Conservation (phyloP, 768 basidiomycete genomes). For the Porphyrellus cyaneotinctus region DNA sequence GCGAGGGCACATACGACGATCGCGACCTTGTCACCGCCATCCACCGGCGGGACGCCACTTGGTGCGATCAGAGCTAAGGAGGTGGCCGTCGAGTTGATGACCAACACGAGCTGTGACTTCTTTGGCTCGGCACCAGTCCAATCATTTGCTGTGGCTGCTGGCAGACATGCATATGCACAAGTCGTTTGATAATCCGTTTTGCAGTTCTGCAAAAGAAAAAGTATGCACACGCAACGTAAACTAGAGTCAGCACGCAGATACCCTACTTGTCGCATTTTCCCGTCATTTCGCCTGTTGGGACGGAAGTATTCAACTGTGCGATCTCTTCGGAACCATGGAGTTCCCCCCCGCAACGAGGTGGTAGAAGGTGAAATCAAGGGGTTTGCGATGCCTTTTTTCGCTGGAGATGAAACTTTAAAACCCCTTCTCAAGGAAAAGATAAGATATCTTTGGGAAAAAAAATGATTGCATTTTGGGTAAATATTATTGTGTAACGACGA, state of each 20-base stretch:
- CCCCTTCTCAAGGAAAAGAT: too few species aligned
- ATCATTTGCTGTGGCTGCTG: background rate
- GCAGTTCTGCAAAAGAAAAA: background rate
- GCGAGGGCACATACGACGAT: slow-evolving; percentile 36
- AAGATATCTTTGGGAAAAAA: too few species aligned
- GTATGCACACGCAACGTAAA: slow-evolving; percentile 42
- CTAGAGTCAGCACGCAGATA: background rate
- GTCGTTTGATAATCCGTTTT: slow-evolving; percentile 2
- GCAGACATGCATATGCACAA: background rate
- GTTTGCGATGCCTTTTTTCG: too few species aligned
- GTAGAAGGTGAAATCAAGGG: too few species aligned
- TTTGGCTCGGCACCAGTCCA: background rate
- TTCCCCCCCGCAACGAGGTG: too few species aligned
- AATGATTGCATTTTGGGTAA: too few species aligned
- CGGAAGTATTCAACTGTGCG: too few species aligned
- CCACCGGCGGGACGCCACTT: slow-evolving; percentile 31
- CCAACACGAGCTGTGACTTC: background rate
- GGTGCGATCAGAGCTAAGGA: slow-evolving; percentile 67
- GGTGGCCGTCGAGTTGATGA: slow-evolving; percentile 42
- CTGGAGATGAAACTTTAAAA: too few species aligned
- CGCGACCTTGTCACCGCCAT: slow-evolving; percentile 12
- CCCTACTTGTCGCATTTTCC: background rate
- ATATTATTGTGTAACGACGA: too few species aligned
- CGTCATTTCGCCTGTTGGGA: background rate
- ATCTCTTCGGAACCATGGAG: too few species aligned